Conservation (phyloP, 2,329 filamentous ascomycete species). For the Calonectria hawksworthii region DNA sequence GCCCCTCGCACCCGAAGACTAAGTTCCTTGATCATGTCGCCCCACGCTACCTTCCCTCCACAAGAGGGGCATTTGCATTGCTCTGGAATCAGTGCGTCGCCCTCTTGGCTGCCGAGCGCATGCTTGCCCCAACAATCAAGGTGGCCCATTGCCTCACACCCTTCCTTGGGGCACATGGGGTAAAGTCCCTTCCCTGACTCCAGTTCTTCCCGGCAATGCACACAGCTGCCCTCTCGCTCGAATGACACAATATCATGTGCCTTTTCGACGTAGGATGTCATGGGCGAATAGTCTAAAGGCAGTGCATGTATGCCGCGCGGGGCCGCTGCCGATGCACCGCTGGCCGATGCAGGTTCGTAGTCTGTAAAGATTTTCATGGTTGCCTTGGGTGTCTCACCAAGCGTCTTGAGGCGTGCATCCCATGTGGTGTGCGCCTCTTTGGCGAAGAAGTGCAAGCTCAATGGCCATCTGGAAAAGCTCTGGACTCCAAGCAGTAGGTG, state of each 20-base stretch:
- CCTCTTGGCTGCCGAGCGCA: constrained; percentile 56
- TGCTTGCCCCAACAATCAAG: constrained; percentile 71
- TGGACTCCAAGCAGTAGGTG: constrained; percentile 83
- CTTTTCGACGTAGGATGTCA: constrained; percentile 69
- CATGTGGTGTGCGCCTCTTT: constrained; percentile 79
- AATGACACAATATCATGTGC: constrained; percentile 67
- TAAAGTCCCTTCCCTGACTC: constrained; percentile 65
- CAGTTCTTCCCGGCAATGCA: constrained; percentile 64
- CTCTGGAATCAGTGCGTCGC: constrained; percentile 72
- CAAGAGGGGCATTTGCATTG: constrained; percentile 81
- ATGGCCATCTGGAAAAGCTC: constrained; percentile 87
- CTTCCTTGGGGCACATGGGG: constrained; percentile 67
- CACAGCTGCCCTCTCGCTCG: constrained; percentile 68
- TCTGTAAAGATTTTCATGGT: constrained; percentile 71
- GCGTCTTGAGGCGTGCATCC: constrained; percentile 68
- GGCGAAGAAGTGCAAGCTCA: constrained; percentile 84
- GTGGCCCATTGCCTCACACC: constrained; percentile 71
- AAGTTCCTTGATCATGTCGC: constrained; percentile 85
- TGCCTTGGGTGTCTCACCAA: constrained; percentile 61
- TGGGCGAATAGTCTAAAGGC: constrained; percentile 66
- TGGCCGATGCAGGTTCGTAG: constrained; percentile 53
- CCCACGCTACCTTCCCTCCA: constrained; percentile 74
- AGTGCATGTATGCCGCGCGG: constrained; percentile 67
- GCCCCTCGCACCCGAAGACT: constrained; percentile 79
- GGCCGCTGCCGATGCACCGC: constrained; percentile 20